phyloP scores from a whole-genome alignment of 139 green algal genomes.

The Astrephomene gubernaculifera region DNA sequence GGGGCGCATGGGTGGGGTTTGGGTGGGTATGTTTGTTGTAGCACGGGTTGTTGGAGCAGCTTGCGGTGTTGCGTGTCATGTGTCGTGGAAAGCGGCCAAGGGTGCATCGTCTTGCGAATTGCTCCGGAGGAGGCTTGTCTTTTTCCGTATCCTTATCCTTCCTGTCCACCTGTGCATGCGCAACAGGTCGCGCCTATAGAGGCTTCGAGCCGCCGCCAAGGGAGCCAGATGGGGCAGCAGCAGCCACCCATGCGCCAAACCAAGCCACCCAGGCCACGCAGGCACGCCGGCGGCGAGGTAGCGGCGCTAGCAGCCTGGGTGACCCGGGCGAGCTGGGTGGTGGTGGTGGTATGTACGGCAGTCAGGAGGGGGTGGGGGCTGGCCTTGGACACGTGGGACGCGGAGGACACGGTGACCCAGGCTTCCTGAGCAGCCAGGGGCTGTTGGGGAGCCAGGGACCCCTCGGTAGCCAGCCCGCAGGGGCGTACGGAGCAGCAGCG shows the following conservation, averaged over 20 bases:
- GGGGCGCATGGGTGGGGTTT: neutral
- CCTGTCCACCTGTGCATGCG: neutral
- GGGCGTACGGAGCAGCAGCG: neutral
- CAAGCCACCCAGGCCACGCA: neutral
- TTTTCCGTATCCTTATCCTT: neutral
- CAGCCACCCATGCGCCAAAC: too few species aligned
- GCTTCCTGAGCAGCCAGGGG: neutral
- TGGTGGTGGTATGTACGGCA: neutral
- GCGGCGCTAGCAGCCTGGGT: neutral
- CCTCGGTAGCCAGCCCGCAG: neutral
- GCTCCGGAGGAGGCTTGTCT: too few species aligned
- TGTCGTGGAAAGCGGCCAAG: too few species aligned
- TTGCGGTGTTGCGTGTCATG: too few species aligned
- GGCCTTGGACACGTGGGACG: neutral
- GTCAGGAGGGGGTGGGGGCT: neutral
- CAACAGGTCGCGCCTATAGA: constrained; percentile 4
- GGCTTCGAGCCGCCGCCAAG: constrained; percentile 9
- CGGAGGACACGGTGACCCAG: too few species aligned
- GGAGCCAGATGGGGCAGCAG: too few species aligned
- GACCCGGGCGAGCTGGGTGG: neutral
- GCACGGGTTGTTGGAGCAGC: too few species aligned
- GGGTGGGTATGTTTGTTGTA: too few species aligned
- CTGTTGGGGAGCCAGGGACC: neutral
- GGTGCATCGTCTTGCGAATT: too few species aligned
- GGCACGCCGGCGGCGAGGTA: neutral